These are phyloP conservation scores for Trifolium fragiferum DNA, from an alignment of 306 rosid species.

Conservation along the genomic window DNA sequence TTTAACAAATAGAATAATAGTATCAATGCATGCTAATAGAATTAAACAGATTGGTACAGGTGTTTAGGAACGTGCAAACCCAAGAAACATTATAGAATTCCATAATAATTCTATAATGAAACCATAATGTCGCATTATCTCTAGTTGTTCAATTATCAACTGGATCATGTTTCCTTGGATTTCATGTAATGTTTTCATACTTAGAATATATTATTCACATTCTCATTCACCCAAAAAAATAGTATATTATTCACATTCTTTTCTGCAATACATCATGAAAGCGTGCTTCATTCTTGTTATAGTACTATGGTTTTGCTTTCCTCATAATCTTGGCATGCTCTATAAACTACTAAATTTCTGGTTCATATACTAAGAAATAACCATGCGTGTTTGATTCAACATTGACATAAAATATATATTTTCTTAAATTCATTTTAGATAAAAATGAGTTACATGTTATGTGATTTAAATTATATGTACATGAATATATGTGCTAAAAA, in stretches of 20 bases:
- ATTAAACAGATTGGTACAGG: constrained; percentile 34
- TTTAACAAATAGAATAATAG: no score
- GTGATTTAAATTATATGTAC: not conserved
- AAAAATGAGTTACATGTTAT: no score
- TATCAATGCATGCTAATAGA: not conserved
- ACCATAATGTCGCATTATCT: constrained; percentile 43
- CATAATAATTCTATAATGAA: constrained; percentile 42
- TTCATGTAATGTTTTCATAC: constrained; percentile 16
- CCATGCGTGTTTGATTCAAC: not conserved
- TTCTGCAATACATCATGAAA: constrained; percentile 31
- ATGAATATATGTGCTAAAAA: no score
- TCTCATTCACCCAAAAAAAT: not conserved
- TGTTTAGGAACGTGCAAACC: constrained; percentile 47
- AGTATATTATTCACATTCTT: constrained; percentile 29
- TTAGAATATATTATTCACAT: constrained; percentile 29
- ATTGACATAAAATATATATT: no score
- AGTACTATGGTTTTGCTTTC: constrained; percentile 25
- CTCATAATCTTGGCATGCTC: constrained; percentile 43
- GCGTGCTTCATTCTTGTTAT: constrained; percentile 39
- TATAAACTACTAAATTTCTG: constrained; percentile 19
- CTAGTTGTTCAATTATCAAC: constrained; percentile 25
- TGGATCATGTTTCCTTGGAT: constrained; percentile 29
- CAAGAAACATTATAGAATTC: constrained; percentile 55
- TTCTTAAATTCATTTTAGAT: not conserved
- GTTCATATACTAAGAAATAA: not conserved